A percentile compares a stretch with the other conserved stretches of the same genome.
phyloP scores from a whole-genome alignment of 106 monocot genomes.

The Narthecium ossifragum region DNA sequence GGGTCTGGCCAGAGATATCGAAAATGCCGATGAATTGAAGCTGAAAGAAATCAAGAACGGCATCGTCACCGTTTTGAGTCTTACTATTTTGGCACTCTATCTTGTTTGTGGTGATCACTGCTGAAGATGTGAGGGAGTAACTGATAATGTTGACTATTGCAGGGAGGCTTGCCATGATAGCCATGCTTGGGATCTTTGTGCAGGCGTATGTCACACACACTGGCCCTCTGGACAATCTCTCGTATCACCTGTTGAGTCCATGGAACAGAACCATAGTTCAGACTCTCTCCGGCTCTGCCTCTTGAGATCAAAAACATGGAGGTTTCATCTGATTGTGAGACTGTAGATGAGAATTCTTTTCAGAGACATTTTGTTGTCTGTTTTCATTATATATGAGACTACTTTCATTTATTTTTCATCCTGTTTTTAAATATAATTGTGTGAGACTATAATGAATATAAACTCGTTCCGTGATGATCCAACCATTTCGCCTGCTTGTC shows the following conservation, averaged over 20 bases:
- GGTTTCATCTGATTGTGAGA: background rate
- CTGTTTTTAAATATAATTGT: too few relatives aligned
- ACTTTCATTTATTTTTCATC: too few relatives aligned
- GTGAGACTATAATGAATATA: too few relatives aligned
- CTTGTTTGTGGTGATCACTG: too few relatives aligned
- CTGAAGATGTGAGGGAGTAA: too few relatives aligned
- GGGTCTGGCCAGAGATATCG: conserved; percentile 62
- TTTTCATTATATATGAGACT: too few relatives aligned
- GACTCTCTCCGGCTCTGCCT: conserved; percentile 39
- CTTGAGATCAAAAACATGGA: conserved; percentile 5
- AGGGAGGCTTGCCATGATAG: conserved; percentile 81
- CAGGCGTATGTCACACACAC: conserved; percentile 63
- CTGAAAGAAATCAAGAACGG: conserved; percentile 94
- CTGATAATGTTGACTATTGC: too few relatives aligned
- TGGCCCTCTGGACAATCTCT: conserved; percentile 77
- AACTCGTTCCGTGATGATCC: too few relatives aligned
- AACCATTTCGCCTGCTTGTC: too few relatives aligned
- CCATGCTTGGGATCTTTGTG: conserved; percentile 73
- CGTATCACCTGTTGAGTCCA: conserved; percentile 64
- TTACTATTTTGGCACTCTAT: too few relatives aligned
- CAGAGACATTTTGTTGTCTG: too few relatives aligned
- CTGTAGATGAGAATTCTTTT: too few relatives aligned
- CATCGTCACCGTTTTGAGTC: conserved; percentile 16
- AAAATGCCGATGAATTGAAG: conserved; percentile 50
- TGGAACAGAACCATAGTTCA: conserved; percentile 70